Conservation (phyloP, 805 yeast genomes). For the Yarrowia yakushimensis region DNA sequence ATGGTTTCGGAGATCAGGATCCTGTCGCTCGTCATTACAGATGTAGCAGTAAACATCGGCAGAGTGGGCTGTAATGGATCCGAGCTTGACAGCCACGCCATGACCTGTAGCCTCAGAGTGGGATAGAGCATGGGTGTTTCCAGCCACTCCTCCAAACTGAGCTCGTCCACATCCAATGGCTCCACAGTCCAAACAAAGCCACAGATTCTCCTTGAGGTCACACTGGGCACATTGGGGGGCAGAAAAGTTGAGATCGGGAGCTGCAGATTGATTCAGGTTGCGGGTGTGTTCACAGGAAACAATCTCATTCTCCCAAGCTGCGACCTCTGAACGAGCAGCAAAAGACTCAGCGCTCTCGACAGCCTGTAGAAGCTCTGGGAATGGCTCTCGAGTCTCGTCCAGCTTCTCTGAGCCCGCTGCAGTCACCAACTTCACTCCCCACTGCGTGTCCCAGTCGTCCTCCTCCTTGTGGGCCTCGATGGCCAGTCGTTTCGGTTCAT, state of each 20-base stretch:
- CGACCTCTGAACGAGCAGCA: constrained; percentile 61
- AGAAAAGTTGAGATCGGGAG: constrained; percentile 25
- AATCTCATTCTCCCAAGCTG: constrained; percentile 90
- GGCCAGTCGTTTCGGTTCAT: constrained; percentile 51
- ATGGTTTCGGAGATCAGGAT: constrained; percentile 51
- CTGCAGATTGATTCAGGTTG: constrained; percentile 45
- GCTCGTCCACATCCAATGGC: constrained; percentile 90
- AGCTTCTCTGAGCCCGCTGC: constrained; percentile 31
- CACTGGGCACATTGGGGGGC: constrained; percentile 39
- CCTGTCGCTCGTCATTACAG: constrained; percentile 85
- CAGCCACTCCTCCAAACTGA: constrained; percentile 92
- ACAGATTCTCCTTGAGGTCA: constrained; percentile 65
- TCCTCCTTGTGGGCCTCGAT: constrained; percentile 60
- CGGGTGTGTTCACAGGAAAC: constrained; percentile 73
- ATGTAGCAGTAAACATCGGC: constrained; percentile 86
- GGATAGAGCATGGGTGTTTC: constrained; percentile 81
- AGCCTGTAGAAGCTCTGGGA: constrained; percentile 41
- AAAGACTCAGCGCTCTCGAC: constrained; percentile 59
- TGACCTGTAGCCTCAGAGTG: constrained; percentile 65
- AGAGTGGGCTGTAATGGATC: constrained; percentile 70
- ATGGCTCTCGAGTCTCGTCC: constrained; percentile 34
- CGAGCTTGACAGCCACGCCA: constrained; percentile 83
- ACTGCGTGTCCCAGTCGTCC: constrained; percentile 52
- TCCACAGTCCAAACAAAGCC: constrained; percentile 94
- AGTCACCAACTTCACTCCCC: constrained; percentile 41